Evolutionary conservation across 1,284 basidiomycete species (phyloP), one percentile per base, ranked within the genome.

Genomic region (Microbotryum silenes-acaulis): DNA sequence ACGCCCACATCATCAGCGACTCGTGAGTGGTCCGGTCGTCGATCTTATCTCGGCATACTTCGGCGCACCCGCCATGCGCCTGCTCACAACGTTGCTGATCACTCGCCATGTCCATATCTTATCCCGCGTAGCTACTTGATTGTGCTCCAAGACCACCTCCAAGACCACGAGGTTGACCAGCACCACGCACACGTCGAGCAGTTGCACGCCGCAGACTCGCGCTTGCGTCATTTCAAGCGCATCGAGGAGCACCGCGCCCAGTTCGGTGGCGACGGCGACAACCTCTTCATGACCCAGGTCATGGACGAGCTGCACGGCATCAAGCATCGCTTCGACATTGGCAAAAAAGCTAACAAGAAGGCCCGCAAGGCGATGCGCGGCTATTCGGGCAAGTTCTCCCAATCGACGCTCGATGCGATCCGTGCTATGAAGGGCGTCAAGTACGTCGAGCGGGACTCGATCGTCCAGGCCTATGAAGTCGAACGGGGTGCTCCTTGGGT

Each of bases 401-500:
- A 83, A 50, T 77, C 78, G 55, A 85, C 88, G 48, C 75, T 99
- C 65, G 82, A 90, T 58, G 82, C 83, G 72, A 87, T 99, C 74
- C 83, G 94, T 59, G 77, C 81, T 54, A 82, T 88, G 79, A 92
- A 93, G 21, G 92, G 94, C 75, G 92, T 99, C 55, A 89, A 86
- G 37, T 94, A 88, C 74, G 81, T 99, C 64, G 96, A 99, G 80
- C 83, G 80, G 65, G 96, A 99, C 79, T 91, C 94, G 78, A 79
- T 92, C 69, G 88, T 94, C 25, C 82, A 80, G 66, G 54, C 70
- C 9, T 66, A 72, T 14, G 74, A 75, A 47, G 72, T 78, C 61
- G 89, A 97, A 82, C 85, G 78, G 62, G 78, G 80, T 37, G 90
- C 94, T 25, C 92, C 94, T 60, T 97, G 96, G 96, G 91, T 90